phyloP scores from a whole-genome alignment of 106 monocot genomes.

The Posidonia australis region DNA sequence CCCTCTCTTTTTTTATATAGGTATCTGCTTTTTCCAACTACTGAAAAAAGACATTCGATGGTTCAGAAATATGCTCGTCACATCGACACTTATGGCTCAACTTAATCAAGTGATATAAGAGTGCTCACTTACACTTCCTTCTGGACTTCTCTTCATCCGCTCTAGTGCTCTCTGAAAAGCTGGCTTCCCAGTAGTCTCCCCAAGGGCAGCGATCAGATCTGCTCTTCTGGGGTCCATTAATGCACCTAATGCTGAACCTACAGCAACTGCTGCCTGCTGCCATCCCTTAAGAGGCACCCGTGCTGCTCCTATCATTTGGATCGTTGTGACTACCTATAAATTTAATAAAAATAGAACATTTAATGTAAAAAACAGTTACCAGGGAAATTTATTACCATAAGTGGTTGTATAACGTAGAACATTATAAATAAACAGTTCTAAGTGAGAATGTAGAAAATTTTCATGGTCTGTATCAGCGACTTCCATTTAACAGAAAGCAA shows the following conservation, averaged over 20 bases:
- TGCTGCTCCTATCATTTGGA: conserved; percentile 33
- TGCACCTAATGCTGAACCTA: conserved; percentile 80
- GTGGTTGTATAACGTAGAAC: no score
- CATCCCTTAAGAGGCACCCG: conserved; percentile 64
- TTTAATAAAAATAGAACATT: neutral
- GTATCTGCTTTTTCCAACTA: no score
- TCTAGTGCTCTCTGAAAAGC: conserved; percentile 70
- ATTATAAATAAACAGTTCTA: no score
- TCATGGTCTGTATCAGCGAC: no score
- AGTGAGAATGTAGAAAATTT: no score
- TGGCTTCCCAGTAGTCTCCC: conserved; percentile 88
- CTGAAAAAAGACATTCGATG: no score
- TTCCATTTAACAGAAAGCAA: no score
- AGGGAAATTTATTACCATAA: no score
- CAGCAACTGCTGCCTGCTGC: conserved; percentile 75
- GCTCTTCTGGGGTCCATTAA: conserved; percentile 82
- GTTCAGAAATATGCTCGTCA: neutral
- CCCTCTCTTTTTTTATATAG: no score
- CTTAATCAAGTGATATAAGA: neutral
- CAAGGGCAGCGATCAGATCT: conserved; percentile 90
- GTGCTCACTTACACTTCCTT: conserved; percentile 55
- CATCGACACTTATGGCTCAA: neutral
- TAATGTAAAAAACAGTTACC: no score
- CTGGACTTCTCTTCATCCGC: conserved; percentile 58
- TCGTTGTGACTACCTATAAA: neutral